Evolutionary conservation across 768 basidiomycete species (phyloP).

Genomic region (Daedaleopsis sinensis): DNA sequence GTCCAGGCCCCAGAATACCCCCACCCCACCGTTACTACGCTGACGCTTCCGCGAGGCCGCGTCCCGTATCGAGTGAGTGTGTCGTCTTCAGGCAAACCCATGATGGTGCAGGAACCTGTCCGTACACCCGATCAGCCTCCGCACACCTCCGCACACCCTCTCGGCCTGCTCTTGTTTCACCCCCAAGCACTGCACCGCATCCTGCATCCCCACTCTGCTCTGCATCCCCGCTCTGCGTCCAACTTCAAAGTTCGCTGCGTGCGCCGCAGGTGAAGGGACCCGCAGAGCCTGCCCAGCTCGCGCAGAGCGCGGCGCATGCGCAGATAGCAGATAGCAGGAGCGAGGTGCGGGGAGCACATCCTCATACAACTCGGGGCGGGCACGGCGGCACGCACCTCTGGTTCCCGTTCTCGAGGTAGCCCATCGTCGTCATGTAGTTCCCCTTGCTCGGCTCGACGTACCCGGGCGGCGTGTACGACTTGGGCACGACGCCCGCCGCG

Average conservation of each 20-base stretch:
- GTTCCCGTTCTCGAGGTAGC: slow-evolving; percentile 58
- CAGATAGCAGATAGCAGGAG: too few species aligned
- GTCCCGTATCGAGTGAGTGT: neutral
- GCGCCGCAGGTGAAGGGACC: too few species aligned
- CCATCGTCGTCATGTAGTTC: slow-evolving; percentile 55
- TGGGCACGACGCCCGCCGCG: slow-evolving; percentile 40
- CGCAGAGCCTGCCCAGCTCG: too few species aligned
- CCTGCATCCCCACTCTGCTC: too few species aligned
- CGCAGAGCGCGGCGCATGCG: too few species aligned
- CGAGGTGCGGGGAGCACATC: too few species aligned
- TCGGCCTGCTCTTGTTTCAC: too few species aligned
- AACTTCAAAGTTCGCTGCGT: too few species aligned
- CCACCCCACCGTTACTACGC: neutral
- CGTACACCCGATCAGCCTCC: neutral
- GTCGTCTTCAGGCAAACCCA: neutral
- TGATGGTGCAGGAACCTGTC: slow-evolving; percentile 3
- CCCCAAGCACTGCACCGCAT: too few species aligned
- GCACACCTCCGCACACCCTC: neutral
- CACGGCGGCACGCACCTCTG: slow-evolving; percentile 44
- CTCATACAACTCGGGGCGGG: too few species aligned
- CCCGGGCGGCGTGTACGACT: slow-evolving; percentile 56
- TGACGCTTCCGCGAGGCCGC: too few species aligned
- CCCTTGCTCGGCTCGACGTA: slow-evolving; percentile 45
- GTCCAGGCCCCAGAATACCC: neutral
- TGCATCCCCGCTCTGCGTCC: too few species aligned